Conservation (phyloP, 2,329 filamentous ascomycete genomes). For the Aureobasidium sp. region DNA sequence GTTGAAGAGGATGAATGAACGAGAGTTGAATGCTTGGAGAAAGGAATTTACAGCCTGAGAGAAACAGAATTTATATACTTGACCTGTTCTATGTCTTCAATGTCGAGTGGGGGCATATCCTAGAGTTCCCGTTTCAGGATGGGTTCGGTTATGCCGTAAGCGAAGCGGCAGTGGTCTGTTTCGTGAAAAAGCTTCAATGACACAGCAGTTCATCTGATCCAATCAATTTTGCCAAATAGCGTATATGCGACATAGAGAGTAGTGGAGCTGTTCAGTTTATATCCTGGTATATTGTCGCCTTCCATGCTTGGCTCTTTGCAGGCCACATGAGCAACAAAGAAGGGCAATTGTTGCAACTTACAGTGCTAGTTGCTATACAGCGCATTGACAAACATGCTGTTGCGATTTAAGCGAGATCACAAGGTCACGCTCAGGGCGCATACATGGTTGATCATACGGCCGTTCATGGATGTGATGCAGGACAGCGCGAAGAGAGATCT, state of each 20-base stretch:
- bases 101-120: neutral
- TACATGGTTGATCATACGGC: conserved; percentile 10
- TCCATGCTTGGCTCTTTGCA: neutral
- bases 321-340: neutral
- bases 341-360: neutral
- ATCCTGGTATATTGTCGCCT: neutral
- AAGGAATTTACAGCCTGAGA: neutral
- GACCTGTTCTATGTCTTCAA: neutral
- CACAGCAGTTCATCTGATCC: neutral
- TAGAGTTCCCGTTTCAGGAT: conserved; percentile 11
- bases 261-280: neutral
- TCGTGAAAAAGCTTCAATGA: conserved; percentile 12
- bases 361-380: neutral
- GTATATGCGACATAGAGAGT: neutral
- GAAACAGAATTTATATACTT: conserved; percentile 14
- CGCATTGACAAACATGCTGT: neutral
- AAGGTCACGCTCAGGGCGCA: neutral
- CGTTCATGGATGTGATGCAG: neutral
- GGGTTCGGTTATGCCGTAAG: conserved; percentile 17
- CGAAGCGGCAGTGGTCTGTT: conserved; percentile 12
- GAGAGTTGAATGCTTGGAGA: conserved; percentile 11
- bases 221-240: neutral
- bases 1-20: conserved; percentile 13
- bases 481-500: conserved; percentile 8
- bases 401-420: neutral